A percentile compares a stretch with the other conserved stretches of the same genome.
phyloP scores from a whole-genome alignment of 73 alveolate genomes.

The Tetrahymena elliotti region DNA sequence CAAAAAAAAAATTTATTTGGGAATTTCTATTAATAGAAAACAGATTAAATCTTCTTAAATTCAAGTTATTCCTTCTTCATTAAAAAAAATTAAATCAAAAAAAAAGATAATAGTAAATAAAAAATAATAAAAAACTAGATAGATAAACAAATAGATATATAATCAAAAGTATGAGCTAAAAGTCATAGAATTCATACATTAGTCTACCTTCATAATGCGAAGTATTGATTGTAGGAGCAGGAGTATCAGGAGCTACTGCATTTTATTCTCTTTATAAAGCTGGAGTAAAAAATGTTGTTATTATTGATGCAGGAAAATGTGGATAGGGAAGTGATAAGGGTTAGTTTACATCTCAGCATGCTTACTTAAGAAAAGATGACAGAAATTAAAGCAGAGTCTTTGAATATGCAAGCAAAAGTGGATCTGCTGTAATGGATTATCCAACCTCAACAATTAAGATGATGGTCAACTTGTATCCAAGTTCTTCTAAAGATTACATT shows the following conservation, averaged over 20 bases:
- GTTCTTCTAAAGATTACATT: neutral
- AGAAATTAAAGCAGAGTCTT: neutral
- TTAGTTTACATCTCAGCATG: neutral
- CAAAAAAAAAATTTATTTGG: too few relatives aligned
- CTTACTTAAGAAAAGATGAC: neutral
- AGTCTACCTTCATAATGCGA: neutral
- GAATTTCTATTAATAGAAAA: too few relatives aligned
- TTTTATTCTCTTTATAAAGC: neutral
- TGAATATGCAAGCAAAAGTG: neutral
- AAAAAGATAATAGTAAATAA: too few relatives aligned
- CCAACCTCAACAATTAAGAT: neutral
- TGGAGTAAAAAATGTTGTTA: neutral
- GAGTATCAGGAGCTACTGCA: neutral
- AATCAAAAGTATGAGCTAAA: neutral
- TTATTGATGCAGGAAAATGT: neutral
- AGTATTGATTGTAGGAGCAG: neutral
- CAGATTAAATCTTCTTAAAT: too few relatives aligned
- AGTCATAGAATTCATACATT: neutral
- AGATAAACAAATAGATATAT: too few relatives aligned
- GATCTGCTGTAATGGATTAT: neutral
- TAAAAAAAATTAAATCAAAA: too few relatives aligned
- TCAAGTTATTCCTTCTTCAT: too few relatives aligned
- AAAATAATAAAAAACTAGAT: neutral
- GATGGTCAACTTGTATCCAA: neutral
- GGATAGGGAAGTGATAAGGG: neutral